Base-by-base conservation (phyloP, 2,329 filamentous ascomycete genomes). In the Alternaria triticimaculans region DNA sequence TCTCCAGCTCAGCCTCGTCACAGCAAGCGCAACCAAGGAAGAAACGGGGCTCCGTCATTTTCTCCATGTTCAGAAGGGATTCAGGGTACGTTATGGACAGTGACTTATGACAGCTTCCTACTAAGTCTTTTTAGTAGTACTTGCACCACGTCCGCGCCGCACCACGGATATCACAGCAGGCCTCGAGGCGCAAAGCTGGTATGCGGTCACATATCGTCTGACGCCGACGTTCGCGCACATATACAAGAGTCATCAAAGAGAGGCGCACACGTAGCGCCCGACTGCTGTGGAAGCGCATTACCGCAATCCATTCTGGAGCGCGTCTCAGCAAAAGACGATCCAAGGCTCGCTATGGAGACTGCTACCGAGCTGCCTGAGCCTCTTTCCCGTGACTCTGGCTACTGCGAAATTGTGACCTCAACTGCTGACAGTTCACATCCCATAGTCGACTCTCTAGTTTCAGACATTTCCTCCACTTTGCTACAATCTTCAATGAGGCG, bases 251-350 rank as follows among this genome's bases (percentile, higher is more conserved):
- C 80, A 25, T 63, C 76, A 33, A 65, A 72, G 18, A 70, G 60
- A n/a, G 78, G 76, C 53, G 68, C 73, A 48, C 70, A 71, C 12
- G 55, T 68, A 9, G 69, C 77, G 10, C 82, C 82, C 0, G 78
- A 71, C 58, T 84, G 82, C 63, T 84, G 82, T 64, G 79, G 78
- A 14, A 75, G 71, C 14, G 77, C 78, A 3, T 72, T 83, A 18
- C 80, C 82, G n/a, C 79, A 76, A 18, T 65, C 67, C 4, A 66
- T 82, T n/a, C 71, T 84, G 10, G 78, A 81, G 55, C 71, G 72
- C 37, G 77, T 81, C 8, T 70, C 80, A 71, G 80, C 76, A 8
- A 72, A 77, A 48, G 75, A 80, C 68, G 80, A 83, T 63, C 75
- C 78, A 55, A 74, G 73, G 37, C 69, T 74, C 12, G 68, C 82